phyloP scores from a whole-genome alignment of 352 stramenopile genomes.

The Phytophthora fragariaefolia region DNA sequence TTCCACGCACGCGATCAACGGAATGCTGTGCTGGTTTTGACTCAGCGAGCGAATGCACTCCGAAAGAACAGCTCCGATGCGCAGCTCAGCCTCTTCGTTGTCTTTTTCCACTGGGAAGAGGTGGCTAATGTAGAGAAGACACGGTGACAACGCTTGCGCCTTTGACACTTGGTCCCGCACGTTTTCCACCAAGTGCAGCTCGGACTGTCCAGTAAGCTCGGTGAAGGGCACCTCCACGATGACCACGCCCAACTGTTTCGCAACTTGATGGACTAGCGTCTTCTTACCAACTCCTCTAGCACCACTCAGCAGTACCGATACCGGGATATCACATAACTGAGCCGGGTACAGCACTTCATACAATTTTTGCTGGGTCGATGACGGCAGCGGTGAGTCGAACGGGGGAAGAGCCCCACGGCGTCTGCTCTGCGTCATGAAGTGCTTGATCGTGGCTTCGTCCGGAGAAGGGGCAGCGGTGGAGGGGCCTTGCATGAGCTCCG shows the following conservation, averaged over 20 bases:
- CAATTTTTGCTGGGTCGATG: constrained; percentile 50
- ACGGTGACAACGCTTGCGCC: constrained; percentile 67
- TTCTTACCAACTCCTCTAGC: constrained; percentile 73
- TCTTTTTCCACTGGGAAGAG: constrained; percentile 82
- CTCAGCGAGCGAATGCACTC: constrained; percentile 74
- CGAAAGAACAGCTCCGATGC: constrained; percentile 63
- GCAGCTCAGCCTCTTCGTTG: constrained; percentile 76
- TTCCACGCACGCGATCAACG: constrained; percentile 80
- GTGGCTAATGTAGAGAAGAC: constrained; percentile 83
- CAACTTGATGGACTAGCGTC: constrained; percentile 74
- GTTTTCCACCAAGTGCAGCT: constrained; percentile 80
- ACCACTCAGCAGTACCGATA: constrained; percentile 76
- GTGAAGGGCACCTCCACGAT: constrained; percentile 83
- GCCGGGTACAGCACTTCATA: constrained; percentile 77
- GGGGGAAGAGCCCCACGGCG: constrained; percentile 5
- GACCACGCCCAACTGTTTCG: constrained; percentile 68
- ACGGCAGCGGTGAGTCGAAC: constrained; percentile 40
- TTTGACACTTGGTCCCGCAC: constrained; percentile 75
- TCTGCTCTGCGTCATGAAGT: constrained; percentile 48
- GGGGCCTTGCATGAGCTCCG: constrained; percentile 71
- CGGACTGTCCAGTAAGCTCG: constrained; percentile 71
- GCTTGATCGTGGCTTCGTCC: constrained; percentile 62
- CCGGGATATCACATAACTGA: constrained; percentile 67
- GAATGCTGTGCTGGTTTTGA: constrained; percentile 56
- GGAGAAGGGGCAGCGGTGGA: constrained; percentile 56